Percentiles rank a stretch among this genome's conserved stretches.
Evolutionary conservation across 257 asterid genomes (phyloP).

Genomic region (Datura wrightii): DNA sequence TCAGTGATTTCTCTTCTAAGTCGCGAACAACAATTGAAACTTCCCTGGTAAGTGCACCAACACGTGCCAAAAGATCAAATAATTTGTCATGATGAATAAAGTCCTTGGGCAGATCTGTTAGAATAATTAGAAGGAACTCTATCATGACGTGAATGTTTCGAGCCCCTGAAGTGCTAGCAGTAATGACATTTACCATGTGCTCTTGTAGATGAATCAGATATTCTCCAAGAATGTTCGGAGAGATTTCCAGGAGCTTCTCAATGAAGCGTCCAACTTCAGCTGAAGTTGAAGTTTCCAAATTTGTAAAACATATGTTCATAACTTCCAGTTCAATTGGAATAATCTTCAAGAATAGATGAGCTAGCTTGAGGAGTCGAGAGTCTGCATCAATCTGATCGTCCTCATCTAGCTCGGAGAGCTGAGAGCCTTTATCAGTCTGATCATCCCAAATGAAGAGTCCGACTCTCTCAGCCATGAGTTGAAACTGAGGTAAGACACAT

Average conservation of each 20-base stretch:
- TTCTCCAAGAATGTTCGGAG: background rate
- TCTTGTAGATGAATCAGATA: background rate
- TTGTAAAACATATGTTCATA: background rate
- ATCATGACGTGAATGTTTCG: background rate
- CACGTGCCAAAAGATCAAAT: background rate
- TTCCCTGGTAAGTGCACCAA: background rate
- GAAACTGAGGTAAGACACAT: background rate
- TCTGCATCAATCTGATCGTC: too few species aligned
- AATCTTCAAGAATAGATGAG: background rate
- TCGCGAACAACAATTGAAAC: background rate
- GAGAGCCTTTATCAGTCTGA: too few species aligned
- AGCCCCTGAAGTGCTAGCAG: background rate
- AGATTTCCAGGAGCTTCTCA: background rate
- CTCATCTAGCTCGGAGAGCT: too few species aligned
- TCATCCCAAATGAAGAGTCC: background rate
- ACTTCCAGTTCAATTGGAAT: background rate
- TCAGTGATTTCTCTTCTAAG: background rate
- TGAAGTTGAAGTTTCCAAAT: background rate
- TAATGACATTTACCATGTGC: background rate
- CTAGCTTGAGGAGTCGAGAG: background rate
- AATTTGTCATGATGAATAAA: background rate
- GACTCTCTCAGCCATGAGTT: background rate
- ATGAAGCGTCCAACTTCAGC: background rate
- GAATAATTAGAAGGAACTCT: background rate
- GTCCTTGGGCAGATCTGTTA: background rate